phyloP scores from a whole-genome alignment of 768 basidiomycete genomes.

The Holtermannia corniformis region DNA sequence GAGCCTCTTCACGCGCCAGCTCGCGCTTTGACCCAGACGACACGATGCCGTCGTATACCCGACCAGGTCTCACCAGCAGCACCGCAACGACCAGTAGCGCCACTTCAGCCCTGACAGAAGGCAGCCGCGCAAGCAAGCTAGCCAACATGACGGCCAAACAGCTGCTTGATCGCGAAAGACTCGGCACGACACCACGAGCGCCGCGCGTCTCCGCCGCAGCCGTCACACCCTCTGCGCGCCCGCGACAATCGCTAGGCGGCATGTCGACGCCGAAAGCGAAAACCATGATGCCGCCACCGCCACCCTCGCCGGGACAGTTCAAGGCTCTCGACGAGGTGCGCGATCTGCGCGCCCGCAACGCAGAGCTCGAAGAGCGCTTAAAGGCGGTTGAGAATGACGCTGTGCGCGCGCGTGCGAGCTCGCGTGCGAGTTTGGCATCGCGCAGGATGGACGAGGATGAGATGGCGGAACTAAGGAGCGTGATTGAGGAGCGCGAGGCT shows the following conservation, averaged over 20 bases:
- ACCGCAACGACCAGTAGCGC: conserved; percentile 4
- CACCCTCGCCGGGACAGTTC: conserved; percentile 41
- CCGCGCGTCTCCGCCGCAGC: conserved; percentile 22
- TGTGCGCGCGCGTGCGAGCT: not conserved
- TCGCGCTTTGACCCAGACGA: conserved; percentile 39
- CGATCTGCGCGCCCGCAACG: conserved; percentile 46
- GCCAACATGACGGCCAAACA: conserved; percentile 75
- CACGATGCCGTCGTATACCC: conserved; percentile 37
- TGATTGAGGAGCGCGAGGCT: conserved; percentile 44
- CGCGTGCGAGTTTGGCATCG: conserved; percentile 19
- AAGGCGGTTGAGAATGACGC: conserved; percentile 40
- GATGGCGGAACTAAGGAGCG: conserved; percentile 47
- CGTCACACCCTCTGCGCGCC: conserved; percentile 12
- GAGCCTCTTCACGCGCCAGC: conserved; percentile 5
- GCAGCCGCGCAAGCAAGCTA: conserved; percentile 77
- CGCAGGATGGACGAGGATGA: conserved; percentile 42
- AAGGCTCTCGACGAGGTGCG: conserved; percentile 59
- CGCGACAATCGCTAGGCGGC: conserved; percentile 14
- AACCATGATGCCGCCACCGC: conserved; percentile 33
- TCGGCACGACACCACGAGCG: conserved; percentile 27
- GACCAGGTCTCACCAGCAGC: conserved; percentile 19
- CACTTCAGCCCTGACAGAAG: conserved; percentile 51
- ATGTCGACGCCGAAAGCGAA: conserved; percentile 14
- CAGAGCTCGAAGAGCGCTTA: conserved; percentile 27
- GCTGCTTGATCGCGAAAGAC: conserved; percentile 41